phyloP scores from a whole-genome alignment of 148 eudicot genomes.

The Cornus controversa region DNA sequence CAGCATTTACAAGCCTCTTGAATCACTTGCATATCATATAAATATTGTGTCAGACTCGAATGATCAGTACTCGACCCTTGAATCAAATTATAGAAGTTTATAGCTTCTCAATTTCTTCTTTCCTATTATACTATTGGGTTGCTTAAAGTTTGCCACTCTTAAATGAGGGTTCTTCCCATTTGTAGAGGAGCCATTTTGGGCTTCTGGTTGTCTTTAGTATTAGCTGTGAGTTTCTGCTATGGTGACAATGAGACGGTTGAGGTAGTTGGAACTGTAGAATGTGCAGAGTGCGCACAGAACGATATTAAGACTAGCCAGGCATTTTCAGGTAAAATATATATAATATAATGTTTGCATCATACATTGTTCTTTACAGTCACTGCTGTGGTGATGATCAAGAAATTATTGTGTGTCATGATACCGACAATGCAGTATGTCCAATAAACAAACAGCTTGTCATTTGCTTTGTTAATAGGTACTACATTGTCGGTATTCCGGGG shows the following conservation, averaged over 20 bases:
- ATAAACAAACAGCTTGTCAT: no score
- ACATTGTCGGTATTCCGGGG: no score
- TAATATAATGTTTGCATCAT: no score
- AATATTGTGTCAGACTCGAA: background rate
- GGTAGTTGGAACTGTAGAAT: conserved; percentile 32
- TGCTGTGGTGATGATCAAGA: no score
- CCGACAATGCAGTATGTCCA: no score
- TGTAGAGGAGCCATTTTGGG: conserved; percentile 9
- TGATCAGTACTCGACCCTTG: background rate
- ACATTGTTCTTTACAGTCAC: no score
- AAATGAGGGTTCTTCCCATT: background rate
- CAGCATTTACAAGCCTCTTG: background rate
- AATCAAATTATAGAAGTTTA: background rate
- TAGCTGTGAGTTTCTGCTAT: conserved; percentile 11
- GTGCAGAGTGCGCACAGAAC: conserved; percentile 26
- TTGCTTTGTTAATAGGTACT: no score
- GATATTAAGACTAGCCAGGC: conserved; percentile 25
- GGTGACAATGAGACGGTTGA: conserved; percentile 18
- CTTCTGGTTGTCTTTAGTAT: conserved; percentile 18
- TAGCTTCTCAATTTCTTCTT: background rate
- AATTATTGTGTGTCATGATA: no score
- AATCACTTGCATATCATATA: background rate
- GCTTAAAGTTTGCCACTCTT: background rate
- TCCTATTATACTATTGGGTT: background rate
- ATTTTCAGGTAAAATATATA: conserved; percentile 19